phyloP scores from a whole-genome alignment of 805 yeast genomes.

The Aciculoconidium aculeatum region DNA sequence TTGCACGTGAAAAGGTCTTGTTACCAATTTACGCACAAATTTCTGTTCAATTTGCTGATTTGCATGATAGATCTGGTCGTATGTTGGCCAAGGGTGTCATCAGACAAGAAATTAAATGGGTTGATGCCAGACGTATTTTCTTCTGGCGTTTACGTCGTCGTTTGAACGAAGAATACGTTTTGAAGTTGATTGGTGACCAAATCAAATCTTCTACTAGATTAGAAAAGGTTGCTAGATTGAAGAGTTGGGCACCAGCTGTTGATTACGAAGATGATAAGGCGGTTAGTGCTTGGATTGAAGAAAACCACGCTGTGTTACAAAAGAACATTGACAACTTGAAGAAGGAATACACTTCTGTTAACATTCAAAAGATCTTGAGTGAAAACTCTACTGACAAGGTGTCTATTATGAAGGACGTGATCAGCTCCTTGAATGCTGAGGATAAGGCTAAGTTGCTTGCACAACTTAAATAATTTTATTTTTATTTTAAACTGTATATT shows the following conservation, averaged over 20 bases:
- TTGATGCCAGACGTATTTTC: conserved; percentile 86
- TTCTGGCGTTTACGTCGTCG: conserved; percentile 99
- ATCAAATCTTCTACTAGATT: conserved; percentile 55
- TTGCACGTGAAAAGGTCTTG: conserved; percentile 71
- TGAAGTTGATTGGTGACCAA: conserved; percentile 65
- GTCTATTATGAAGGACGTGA: conserved; percentile 30
- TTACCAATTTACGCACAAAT: conserved; percentile 89
- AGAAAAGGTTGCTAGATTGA: conserved; percentile 80
- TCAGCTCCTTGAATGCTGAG: conserved; percentile 28
- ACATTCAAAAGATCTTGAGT: conserved; percentile 47
- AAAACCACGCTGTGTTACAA: conserved; percentile 60
- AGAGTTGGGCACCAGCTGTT: conserved; percentile 78
- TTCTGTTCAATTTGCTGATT: conserved; percentile 93
- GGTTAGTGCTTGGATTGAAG: conserved; percentile 83
- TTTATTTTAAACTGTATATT: conserved; percentile 1
- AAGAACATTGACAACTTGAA: conserved; percentile 57
- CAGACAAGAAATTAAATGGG: conserved; percentile 80
- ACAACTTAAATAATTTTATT: conserved; percentile 16
- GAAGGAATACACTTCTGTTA: conserved; percentile 60
- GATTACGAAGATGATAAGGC: conserved; percentile 68
- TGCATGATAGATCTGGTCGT: conserved; percentile 96
- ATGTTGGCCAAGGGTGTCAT: conserved; percentile 94
- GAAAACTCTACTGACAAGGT: conserved; percentile 27
- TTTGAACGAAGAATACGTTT: conserved; percentile 83
- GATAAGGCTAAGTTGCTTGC: conserved; percentile 25